Conservation (phyloP, 495 filamentous ascomycete genomes). For the Endocarpon pusillum region DNA sequence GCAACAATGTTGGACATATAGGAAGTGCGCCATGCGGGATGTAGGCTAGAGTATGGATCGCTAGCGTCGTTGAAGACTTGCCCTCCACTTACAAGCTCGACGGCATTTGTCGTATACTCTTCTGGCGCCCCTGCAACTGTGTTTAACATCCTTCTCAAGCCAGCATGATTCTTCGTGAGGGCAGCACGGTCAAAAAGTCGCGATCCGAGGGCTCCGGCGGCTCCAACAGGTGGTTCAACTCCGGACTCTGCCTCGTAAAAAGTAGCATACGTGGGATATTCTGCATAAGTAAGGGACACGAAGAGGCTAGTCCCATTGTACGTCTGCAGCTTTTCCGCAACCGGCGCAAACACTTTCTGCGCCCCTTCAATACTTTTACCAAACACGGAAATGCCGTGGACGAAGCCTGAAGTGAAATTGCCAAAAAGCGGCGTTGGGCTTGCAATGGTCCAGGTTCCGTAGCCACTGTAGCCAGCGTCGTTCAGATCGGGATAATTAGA, state of each 20-base stretch:
- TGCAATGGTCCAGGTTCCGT: constrained; percentile 20
- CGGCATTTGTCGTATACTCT: constrained; percentile 14
- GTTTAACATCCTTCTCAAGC: constrained; percentile 14
- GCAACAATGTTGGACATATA: constrained; percentile 24
- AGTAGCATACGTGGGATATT: constrained; percentile 17
- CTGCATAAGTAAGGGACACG: constrained; percentile 13
- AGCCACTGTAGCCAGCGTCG: constrained; percentile 14
- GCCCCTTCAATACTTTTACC: constrained; percentile 11
- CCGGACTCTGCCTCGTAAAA: constrained; percentile 21
- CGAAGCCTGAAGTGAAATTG: constrained; percentile 18
- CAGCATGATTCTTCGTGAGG: constrained; percentile 10
- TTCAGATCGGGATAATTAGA: constrained; percentile 10
- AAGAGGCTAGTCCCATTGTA: constrained; percentile 15
- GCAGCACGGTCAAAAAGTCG: constrained; percentile 22
- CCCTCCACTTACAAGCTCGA: constrained; percentile 23
- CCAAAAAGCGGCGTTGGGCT: constrained; percentile 9
- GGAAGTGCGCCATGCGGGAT: constrained; percentile 26
- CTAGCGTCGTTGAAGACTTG: constrained; percentile 15
- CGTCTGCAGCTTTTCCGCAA: constrained; percentile 9
- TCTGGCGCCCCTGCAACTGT: constrained; percentile 13
- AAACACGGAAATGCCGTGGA: constrained; percentile 18
- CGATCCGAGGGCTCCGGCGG: constrained; percentile 15
- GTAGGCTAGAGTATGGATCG: constrained; percentile 18
- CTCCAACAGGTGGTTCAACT: constrained; percentile 10
- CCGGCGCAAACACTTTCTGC: constrained; percentile 10